Base-by-base conservation (phyloP, 768 basidiomycete genomes). In the Lentinula boryana region DNA sequence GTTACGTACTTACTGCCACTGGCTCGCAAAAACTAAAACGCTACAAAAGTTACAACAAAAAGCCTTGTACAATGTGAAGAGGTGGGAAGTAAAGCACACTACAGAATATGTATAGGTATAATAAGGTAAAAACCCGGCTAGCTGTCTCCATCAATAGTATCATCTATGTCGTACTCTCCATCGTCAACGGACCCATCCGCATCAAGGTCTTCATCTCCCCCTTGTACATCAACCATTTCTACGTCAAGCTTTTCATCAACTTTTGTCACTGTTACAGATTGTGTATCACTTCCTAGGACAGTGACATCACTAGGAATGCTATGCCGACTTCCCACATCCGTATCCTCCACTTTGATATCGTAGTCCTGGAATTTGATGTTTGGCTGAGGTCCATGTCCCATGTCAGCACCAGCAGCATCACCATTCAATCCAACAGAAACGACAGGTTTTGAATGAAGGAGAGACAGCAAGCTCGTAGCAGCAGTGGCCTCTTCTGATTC, bases 281-380 rank as follows among this genome's bases (percentile, higher is more conserved):
- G 66, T 6, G 63, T 68, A 40, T 79, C 76, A 12, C 68, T 63
- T 15, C 72, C 76, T 50, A 76, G 75, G 44, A 85, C 74, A 8
- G 82, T 85, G 57, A 82, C 82, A 62, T 87, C 87, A 66, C 80
- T 85, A 33, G 82, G 81, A 60, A 78, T 74, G 63, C 85, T 86
- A 66, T 81, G 82, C 61, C 76, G 75, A 64, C 80, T 82, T 53
- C 81, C 84, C 49, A 79, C 68, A 18, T 57, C 41, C 76, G 33
- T 76, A 33, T 61, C 54, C 46, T 54, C 54, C 32, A 36, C 40
- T 43, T 55, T 49, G 15, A 61, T 32, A 32, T 61, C 40, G 23
- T 21, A 16, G 16, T 27, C 40, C 51, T n/a, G 23, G 18, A 43
- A 6, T 43, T 81, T 50, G 76, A 66, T 1, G 1, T 43, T 43